Evolutionary conservation across 495 filamentous ascomycete species (phyloP), one percentile per base, ranked within the genome.

Genomic region (Penicillium salamii): DNA sequence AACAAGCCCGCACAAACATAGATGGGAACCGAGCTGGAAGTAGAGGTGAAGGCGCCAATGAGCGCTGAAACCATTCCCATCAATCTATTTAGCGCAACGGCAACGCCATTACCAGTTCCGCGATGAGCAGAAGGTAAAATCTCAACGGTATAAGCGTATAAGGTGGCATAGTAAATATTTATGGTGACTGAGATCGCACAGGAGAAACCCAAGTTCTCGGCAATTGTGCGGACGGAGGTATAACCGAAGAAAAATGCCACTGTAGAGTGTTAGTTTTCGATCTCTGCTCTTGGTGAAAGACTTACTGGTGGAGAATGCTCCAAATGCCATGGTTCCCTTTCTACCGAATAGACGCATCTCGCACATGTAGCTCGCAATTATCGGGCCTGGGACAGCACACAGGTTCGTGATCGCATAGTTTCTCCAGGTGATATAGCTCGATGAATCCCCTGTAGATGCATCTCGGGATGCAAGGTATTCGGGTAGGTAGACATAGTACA

Each of bases 41-140:
- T 26, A 8, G 23, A 26, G 8, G 23, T 26, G 23, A 26, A 26
- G 23, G 23, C 23, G 0, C 77, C 84, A 17, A 90, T 77, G 21
- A 90, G 69, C 2, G 85, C 85, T 17, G 78, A 81, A 42, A 90
- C 42, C 44, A 89, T 88, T 11, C 85, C 85, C 84, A 88, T 88
- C 52, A 88, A 64, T 13, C 86, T 77, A 59, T 88, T 88, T 23
- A 79, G 76, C 1, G 76, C 84, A 18, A 88, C 85, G 5, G 82
- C 78, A 40, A 90, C 74, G 9, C 85, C 85, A 53, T 88, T 86
- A 17, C 85, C 84, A 2, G 85, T 87, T 2, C 82, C 84, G 13
- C 85, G 72, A 61, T 89, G 85, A 3, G 83, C 84, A 32, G 80
- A 83, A 3, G 85, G 84, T 2, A 89, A 57, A 12, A 69, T 59